phyloP scores from a whole-genome alignment of 805 yeast genomes.

The Jamesozyma piceae region DNA sequence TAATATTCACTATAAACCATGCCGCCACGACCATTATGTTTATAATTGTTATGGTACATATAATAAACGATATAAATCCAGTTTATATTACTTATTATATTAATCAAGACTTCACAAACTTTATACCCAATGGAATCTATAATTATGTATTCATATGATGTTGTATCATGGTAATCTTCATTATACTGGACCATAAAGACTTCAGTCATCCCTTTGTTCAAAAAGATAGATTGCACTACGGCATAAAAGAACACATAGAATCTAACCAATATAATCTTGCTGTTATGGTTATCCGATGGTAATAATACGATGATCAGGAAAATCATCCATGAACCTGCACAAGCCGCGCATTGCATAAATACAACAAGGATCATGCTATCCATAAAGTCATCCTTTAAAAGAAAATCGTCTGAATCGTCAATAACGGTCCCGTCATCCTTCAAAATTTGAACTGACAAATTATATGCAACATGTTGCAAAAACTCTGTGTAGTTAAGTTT shows the following conservation, averaged over 20 bases:
- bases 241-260: slow-evolving; percentile 51
- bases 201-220: slow-evolving; percentile 36
- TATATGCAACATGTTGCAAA: neutral
- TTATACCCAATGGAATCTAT: slow-evolving; percentile 11
- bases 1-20: neutral
- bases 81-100: slow-evolving; percentile 16
- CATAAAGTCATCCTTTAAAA: slow-evolving; percentile 30
- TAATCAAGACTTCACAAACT: slow-evolving; percentile 10
- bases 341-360: slow-evolving; percentile 46
- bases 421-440: slow-evolving; percentile 3
- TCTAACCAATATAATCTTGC: slow-evolving; percentile 49
- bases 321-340: slow-evolving; percentile 64
- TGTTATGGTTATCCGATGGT: slow-evolving; percentile 35
- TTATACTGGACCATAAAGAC: slow-evolving; percentile 43
- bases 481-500: neutral
- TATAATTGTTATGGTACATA: slow-evolving; percentile 17
- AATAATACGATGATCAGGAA: slow-evolving; percentile 44
- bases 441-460: neutral
- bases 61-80: slow-evolving; percentile 26
- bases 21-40: neutral
- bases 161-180: slow-evolving; percentile 44
- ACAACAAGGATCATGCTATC: slow-evolving; percentile 36
- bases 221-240: slow-evolving; percentile 42
- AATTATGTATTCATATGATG: slow-evolving; percentile 26
- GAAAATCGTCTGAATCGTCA: slow-evolving; percentile 3